These are phyloP conservation scores for Penicillium paxilli DNA, from an alignment of 495 filamentous ascomycete genomes.

Conservation along the genomic window DNA sequence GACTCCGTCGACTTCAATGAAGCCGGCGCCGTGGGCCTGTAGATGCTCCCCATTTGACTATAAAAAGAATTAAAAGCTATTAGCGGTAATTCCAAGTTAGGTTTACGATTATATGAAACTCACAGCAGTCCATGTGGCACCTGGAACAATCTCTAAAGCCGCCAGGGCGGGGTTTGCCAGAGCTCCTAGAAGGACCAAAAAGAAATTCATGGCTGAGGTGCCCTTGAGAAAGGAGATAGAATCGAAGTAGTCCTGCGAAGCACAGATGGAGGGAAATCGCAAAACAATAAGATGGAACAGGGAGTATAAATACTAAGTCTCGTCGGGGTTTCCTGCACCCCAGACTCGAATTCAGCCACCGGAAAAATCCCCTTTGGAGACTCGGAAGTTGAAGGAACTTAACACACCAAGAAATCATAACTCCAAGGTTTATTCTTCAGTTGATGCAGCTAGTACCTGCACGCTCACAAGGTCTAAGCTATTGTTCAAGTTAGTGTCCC, in stretches of 20 bases:
- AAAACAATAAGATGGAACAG: no score
- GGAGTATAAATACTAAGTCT: no score
- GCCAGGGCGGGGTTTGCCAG: background rate
- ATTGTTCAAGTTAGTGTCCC: background rate
- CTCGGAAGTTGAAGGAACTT: no score
- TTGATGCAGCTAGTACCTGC: no score
- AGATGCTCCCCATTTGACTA: slow-evolving; percentile 41
- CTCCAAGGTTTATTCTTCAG: no score
- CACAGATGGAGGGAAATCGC: no score
- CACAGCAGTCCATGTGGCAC: background rate
- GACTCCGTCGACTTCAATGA: slow-evolving; percentile 51
- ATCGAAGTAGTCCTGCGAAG: no score
- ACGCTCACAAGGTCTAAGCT: no score
- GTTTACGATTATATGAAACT: background rate
- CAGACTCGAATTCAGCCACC: background rate
- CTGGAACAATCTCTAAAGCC: background rate
- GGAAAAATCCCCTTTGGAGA: background rate
- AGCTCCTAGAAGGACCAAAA: background rate
- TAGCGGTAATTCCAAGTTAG: background rate
- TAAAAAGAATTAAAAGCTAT: background rate
- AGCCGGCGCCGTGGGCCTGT: slow-evolving; percentile 56
- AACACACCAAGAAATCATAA: no score
- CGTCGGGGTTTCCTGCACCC: background rate
- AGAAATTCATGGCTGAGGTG: background rate
- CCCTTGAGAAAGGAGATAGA: background rate